phyloP scores from a whole-genome alignment of 2,329 filamentous ascomycete genomes.

The Scytalidium lignicola region DNA sequence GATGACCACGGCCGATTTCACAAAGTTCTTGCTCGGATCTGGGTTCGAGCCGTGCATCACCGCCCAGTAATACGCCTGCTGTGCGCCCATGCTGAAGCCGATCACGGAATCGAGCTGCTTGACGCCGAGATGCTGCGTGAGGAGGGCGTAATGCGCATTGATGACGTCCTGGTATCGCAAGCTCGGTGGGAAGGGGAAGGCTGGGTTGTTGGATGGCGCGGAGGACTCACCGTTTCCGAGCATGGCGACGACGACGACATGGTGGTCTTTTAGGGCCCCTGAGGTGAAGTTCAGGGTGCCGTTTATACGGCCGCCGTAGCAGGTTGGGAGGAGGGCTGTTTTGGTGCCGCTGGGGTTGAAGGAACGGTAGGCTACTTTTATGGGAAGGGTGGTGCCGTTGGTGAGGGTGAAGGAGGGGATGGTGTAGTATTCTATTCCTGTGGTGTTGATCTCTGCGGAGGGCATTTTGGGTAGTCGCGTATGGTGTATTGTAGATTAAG shows the following conservation, averaged over 20 bases:
- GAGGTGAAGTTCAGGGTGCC: conserved; percentile 42
- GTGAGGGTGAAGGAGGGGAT: conserved; percentile 23
- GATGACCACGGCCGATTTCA: conserved; percentile 36
- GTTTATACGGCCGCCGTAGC: conserved; percentile 47
- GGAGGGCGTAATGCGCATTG: conserved; percentile 34
- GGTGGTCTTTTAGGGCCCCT: conserved; percentile 35
- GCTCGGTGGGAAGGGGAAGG: conserved; percentile 29
- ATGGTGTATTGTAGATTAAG: too few relatives aligned
- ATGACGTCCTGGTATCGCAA: conserved; percentile 37
- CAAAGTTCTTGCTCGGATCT: conserved; percentile 16
- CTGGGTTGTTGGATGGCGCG: conserved; percentile 38
- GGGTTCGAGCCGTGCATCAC: conserved; percentile 34
- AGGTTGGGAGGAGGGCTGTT: conserved; percentile 35
- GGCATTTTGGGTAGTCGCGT: not conserved
- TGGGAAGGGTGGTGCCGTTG: conserved; percentile 23
- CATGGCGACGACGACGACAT: conserved; percentile 41
- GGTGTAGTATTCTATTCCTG: not conserved
- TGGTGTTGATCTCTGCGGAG: not conserved
- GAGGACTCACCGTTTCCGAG: conserved; percentile 44
- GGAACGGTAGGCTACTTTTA: conserved; percentile 32
- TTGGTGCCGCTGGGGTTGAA: conserved; percentile 28
- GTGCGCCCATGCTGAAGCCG: conserved; percentile 47
- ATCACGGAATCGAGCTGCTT: conserved; percentile 34
- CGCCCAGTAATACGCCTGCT: conserved; percentile 42
- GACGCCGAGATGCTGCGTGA: conserved; percentile 32